A percentile compares a stretch with the other conserved stretches of the same genome.
These are phyloP conservation scores for Gossypium schwendimanii DNA, from an alignment of 441 rosid genomes.

Conservation along the genomic window DNA sequence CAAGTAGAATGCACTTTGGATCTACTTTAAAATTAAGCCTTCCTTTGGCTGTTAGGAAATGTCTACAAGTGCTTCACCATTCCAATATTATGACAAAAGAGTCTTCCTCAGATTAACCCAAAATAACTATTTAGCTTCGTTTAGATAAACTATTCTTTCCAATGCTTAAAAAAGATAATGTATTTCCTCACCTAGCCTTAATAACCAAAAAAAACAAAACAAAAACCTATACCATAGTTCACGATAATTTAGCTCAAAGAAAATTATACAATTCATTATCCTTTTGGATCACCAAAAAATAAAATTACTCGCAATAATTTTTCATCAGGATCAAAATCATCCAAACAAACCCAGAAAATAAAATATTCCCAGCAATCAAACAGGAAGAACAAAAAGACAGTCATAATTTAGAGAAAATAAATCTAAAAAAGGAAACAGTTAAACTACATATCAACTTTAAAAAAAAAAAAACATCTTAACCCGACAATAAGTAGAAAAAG, in stretches of 20 bases:
- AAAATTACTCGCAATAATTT: background rate
- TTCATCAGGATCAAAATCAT: background rate
- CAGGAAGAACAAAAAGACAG: conserved; percentile 10
- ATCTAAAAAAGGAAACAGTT: background rate
- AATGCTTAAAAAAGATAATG: background rate
- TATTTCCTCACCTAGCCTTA: background rate
- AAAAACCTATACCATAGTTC: background rate
- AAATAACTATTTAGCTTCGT: conserved; percentile 3
- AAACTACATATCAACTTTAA: background rate
- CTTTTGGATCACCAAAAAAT: background rate
- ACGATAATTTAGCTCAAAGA: background rate
- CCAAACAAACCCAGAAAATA: background rate
- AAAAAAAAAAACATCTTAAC: background rate
- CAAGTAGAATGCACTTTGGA: background rate
- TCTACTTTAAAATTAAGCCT: background rate
- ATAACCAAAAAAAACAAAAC: background rate
- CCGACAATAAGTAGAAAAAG: background rate
- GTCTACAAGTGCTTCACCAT: background rate
- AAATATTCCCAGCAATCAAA: conserved; percentile 17
- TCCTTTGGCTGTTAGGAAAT: background rate
- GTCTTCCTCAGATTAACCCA: background rate
- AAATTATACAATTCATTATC: background rate
- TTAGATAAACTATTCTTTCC: background rate
- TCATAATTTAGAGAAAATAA: background rate
- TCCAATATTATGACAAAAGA: background rate